Evolutionary conservation across 441 rosid genomes (phyloP), one percentile per base, ranked within the genome.

Genomic region (Brassica balearica): DNA sequence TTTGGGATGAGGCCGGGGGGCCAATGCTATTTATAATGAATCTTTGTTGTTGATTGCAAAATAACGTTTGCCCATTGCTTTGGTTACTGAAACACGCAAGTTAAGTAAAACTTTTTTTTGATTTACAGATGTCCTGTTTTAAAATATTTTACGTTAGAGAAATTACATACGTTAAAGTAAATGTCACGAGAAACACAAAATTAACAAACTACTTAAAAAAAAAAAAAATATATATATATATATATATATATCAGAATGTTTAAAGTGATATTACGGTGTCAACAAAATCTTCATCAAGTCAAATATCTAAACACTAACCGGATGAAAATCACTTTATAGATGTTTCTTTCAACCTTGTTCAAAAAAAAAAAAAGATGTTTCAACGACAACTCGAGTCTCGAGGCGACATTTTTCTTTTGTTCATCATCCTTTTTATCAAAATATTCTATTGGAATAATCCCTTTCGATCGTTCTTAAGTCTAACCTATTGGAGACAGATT

Each of bases 51-150:
- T 69, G 53, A 46, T 60, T 65, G 27, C 36, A 48, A 68, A 17
- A 43, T 76, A 60, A 69, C 75, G 74, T 34, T 7, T 76, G 63
- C 38, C 0, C 20, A 51, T 69, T 51, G 15, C 65, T 70, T 70
- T 65, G 63, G 27, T 64, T 53, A 36, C 11, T 7, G 72, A 63
- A 70, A 55, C 75, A 70, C 76, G 75, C 74, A 68, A 60, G 48
- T 38, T 55, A 17, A 15, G 60, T 55, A 65, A 4, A 23, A 10
- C 1, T 17, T 14, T 62, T 14, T 8, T 9, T 17, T 32, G 17
- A 60, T 64, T 64, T 55, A 64, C 14, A 65, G 69, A 10, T 68
- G 8, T 46, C 48, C 36, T 46, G 59, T 23, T 65, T 63, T 10
- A 1, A 17, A 10, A 36, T 22, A 67, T 11, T 20, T 41, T 61